A percentile compares a stretch with the other conserved stretches of the same genome.
Conservation (phyloP, 2,329 filamentous ascomycete genomes). For the Aulographum hederae region DNA sequence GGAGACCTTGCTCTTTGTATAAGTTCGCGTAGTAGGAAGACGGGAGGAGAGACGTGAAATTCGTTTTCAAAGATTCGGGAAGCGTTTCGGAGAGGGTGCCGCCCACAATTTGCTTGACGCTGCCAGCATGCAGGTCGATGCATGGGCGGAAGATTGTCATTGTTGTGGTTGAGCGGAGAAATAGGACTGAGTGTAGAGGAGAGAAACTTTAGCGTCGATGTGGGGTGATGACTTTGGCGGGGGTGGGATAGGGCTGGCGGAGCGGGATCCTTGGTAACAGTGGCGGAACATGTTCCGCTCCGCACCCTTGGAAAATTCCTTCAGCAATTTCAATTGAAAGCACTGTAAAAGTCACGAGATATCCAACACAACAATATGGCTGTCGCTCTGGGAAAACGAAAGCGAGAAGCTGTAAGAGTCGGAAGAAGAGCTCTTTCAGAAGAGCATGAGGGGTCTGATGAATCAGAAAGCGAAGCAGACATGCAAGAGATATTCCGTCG, state of each 20-base stretch:
- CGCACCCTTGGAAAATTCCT: no score
- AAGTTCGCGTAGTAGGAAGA: constrained; percentile 64
- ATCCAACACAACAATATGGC: neutral
- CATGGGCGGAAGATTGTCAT: constrained; percentile 96
- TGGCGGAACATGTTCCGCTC: no score
- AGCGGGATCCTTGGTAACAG: neutral
- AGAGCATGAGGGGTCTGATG: constrained; percentile 6
- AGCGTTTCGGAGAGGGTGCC: constrained; percentile 47
- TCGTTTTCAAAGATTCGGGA: constrained; percentile 53
- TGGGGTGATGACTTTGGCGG: neutral
- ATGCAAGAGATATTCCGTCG: constrained; percentile 60
- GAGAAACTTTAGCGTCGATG: neutral
- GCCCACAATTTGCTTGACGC: constrained; percentile 96
- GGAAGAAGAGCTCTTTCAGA: constrained; percentile 4
- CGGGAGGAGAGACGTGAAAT: constrained; percentile 74
- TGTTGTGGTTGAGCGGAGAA: no score
- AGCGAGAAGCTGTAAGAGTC: constrained; percentile 12
- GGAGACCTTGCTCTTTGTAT: constrained; percentile 57
- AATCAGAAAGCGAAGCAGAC: constrained; percentile 26
- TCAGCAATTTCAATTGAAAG: no score
- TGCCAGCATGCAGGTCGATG: constrained; percentile 92
- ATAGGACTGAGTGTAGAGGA: no score
- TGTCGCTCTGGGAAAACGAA: constrained; percentile 21
- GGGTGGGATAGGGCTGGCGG: neutral
- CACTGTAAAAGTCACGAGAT: no score